Conservation (phyloP, 169 alveolate species). For the Eimeria necatrix region DNA sequence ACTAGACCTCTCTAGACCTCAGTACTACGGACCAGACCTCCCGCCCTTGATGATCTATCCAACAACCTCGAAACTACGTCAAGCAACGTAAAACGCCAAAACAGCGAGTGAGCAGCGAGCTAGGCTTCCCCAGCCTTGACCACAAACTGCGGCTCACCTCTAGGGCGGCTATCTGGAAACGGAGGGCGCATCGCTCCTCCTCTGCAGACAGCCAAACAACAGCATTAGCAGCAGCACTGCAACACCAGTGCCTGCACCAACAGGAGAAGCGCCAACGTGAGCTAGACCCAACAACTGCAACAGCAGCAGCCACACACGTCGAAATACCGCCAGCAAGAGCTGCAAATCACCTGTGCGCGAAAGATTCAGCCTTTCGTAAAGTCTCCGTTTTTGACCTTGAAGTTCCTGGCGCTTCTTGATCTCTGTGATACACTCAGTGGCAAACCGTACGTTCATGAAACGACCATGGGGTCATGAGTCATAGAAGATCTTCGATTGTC, state of each 20-base stretch:
- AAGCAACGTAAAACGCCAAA: not conserved
- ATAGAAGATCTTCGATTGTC: too few relatives aligned
- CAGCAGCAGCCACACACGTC: not conserved
- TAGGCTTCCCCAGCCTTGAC: too few relatives aligned
- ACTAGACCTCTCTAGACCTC: too few relatives aligned
- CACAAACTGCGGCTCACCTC: constrained; percentile 4
- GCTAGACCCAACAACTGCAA: not conserved
- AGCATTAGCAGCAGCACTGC: not conserved
- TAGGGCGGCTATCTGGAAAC: constrained; percentile 73
- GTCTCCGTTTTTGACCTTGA: constrained; percentile 72
- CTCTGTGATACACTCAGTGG: not conserved
- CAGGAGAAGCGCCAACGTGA: not conserved
- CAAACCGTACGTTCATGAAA: not conserved
- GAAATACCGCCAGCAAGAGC: not conserved
- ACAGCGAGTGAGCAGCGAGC: too few relatives aligned
- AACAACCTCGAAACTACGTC: not conserved
- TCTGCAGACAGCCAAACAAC: constrained; percentile 23
- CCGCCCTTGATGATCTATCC: not conserved
- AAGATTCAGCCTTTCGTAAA: constrained; percentile 70
- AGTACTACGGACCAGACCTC: too few relatives aligned
- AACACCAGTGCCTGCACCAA: not conserved
- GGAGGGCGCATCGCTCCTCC: constrained; percentile 77
- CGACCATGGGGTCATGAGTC: too few relatives aligned
- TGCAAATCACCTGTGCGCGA: constrained; percentile 66
- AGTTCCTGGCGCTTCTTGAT: constrained; percentile 67